Base-by-base conservation (phyloP, 2,329 filamentous ascomycete species). In the Plectosphaerella sp. region DNA sequence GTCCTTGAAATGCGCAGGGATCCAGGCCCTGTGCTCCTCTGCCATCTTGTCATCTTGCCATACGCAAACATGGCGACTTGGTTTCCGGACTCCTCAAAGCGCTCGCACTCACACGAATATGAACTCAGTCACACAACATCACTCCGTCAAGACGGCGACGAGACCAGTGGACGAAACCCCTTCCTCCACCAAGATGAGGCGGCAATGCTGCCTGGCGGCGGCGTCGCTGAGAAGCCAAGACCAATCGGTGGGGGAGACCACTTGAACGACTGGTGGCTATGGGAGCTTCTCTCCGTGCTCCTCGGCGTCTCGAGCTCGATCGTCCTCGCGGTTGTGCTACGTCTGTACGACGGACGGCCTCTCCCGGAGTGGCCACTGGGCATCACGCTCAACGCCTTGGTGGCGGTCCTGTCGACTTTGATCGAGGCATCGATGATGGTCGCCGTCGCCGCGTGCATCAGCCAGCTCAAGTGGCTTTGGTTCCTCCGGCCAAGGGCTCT, bases 381-480 rank as follows among this genome's bases (percentile, higher is more conserved):
- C 7, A 51, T 63, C 35, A 65, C 60, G 1, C 58, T 64, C 37
- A 65, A 65, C 50, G 62, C 63, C 1, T 43, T 62, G 4, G 49
- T 64, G 4, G 59, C 60, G 2, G 56, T 64, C 45, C 51, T 65
- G n/a, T 57, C 61, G 4, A 63, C 61, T 1, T n/a, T 61, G 6
- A 51, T 58, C 5, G 56, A 59, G 15, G 48, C 57, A 0, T 52
- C 58, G 7, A 61, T 61, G 24, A 49, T 64, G 36, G 52, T 62
- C 10, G 58, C 62, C 14, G 54, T 63, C 2, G 53, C 56, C 2
- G 60, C 62, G 28, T 59, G 59, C 15, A 49, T 65, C 9, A 58
- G 59, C 5, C 57, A 58, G 48, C 33, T 55, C 7, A 58, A 57
- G 36, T 58, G 55, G 57, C 50, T 53, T 20, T 49, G 51, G 42